Conservation (phyloP, 2,329 filamentous ascomycete species). For the Pyrenophora teres region DNA sequence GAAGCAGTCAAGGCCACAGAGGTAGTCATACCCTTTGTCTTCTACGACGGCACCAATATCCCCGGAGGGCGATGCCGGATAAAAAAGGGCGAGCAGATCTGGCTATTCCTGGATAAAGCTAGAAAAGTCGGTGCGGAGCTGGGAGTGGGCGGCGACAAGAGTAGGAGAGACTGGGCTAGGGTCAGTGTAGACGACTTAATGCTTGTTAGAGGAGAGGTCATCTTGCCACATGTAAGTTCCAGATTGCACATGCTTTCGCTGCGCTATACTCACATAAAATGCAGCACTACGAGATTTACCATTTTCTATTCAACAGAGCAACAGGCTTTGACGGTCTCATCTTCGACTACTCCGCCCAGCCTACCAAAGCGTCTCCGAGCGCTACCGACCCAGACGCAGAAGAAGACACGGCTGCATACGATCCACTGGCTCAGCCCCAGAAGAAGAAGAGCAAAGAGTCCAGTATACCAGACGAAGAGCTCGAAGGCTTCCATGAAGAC, state of each 20-base stretch:
- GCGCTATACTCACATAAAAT: constrained; percentile 15
- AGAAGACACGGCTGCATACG: constrained; percentile 39
- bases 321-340: constrained; percentile 73
- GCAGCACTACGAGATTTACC: constrained; percentile 96
- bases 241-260: neutral
- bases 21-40: constrained; percentile 90
- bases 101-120: constrained; percentile 91
- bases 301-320: constrained; percentile 90
- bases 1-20: constrained; percentile 87
- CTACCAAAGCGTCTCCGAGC: constrained; percentile 49
- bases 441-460: constrained; percentile 45
- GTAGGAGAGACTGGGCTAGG: constrained; percentile 82
- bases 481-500: constrained; percentile 79
- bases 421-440: constrained; percentile 49
- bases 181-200: constrained; percentile 95
- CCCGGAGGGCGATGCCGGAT: constrained; percentile 82
- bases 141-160: constrained; percentile 70
- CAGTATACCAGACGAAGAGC: constrained; percentile 52
- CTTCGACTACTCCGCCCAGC: constrained; percentile 72
- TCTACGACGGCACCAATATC: constrained; percentile 92
- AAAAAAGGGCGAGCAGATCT: constrained; percentile 90
- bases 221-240: constrained; percentile 80
- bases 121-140: constrained; percentile 86
- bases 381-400: constrained; percentile 21
- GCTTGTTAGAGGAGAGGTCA: constrained; percentile 86